These are phyloP conservation scores for Grosmannia serpens DNA, from an alignment of 2,329 filamentous ascomycete species.

Conservation along the genomic window DNA sequence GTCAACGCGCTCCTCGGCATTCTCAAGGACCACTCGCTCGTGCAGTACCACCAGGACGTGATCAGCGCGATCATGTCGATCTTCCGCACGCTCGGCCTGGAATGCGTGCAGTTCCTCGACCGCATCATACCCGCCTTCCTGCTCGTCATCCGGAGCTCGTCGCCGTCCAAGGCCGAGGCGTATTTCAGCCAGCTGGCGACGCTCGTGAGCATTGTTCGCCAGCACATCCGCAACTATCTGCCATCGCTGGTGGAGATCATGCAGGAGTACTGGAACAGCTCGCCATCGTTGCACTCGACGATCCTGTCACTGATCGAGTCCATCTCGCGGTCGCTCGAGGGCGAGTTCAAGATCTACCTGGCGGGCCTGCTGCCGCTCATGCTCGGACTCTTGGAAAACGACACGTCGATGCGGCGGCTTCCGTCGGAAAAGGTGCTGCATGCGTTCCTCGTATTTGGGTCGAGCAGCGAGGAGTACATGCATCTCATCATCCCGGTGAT, in stretches of 20 bases:
- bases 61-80: constrained; percentile 99
- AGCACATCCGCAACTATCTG: constrained; percentile 88
- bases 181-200: constrained; percentile 97
- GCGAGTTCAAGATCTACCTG: constrained; percentile 95
- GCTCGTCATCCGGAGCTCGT: constrained; percentile 72
- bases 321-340: constrained; percentile 85
- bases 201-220: constrained; percentile 86
- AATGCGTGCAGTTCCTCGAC: constrained; percentile 89
- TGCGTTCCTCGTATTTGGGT: constrained; percentile 89
- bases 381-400: constrained; percentile 86
- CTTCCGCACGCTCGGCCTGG: constrained; percentile 88
- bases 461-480: constrained; percentile 97
- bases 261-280: constrained; percentile 80
- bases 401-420: constrained; percentile 60
- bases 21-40: constrained; percentile 78
- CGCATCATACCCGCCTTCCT: constrained; percentile 93
- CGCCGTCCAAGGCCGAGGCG: constrained; percentile 69
- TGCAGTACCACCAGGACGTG: constrained; percentile 83
- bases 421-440: constrained; percentile 87
- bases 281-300: constrained; percentile 72
- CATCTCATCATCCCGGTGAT: constrained; percentile 95
- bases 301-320: constrained; percentile 88
- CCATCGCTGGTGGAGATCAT: constrained; percentile 78
- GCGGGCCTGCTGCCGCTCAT: constrained; percentile 83
- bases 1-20: constrained; percentile 93